Evolutionary conservation across 441 rosid genomes (phyloP).

Genomic region (Erodium moschatum): DNA sequence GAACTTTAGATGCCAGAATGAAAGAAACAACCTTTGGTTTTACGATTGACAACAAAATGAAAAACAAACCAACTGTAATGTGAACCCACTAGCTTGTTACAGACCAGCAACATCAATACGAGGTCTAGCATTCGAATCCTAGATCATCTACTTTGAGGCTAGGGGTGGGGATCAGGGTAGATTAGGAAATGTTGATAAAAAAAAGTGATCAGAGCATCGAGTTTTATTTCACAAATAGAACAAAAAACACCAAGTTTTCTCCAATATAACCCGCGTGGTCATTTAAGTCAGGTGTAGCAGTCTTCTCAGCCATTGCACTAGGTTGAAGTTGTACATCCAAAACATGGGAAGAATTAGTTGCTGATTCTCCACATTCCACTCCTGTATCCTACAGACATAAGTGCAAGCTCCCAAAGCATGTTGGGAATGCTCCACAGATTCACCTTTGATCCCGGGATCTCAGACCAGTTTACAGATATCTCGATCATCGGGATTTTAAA

Average conservation of each 20-base stretch:
- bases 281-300: no score
- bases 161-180: no score
- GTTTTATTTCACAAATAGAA: no score
- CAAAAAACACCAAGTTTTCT: not conserved
- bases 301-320: no score
- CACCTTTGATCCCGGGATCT: slow-evolving; percentile 92
- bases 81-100: no score
- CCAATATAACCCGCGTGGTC: not conserved
- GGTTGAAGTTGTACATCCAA: not conserved
- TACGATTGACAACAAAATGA: not conserved
- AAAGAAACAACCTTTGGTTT: no score
- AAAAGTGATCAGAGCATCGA: not conserved
- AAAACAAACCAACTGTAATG: not conserved
- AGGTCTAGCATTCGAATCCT: no score
- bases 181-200: no score
- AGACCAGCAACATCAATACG: no score
- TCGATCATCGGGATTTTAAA: slow-evolving; percentile 62
- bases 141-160: no score
- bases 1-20: no score
- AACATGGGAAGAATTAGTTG: slow-evolving; percentile 23
- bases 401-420: slow-evolving; percentile 91
- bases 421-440: slow-evolving; percentile 73
- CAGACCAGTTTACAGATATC: slow-evolving; percentile 85
- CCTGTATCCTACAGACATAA: slow-evolving; percentile 78
- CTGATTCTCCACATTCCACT: slow-evolving; percentile 60